These are phyloP conservation scores for Amanita polypyramis DNA, from an alignment of 768 basidiomycete species.

Conservation along the genomic window DNA sequence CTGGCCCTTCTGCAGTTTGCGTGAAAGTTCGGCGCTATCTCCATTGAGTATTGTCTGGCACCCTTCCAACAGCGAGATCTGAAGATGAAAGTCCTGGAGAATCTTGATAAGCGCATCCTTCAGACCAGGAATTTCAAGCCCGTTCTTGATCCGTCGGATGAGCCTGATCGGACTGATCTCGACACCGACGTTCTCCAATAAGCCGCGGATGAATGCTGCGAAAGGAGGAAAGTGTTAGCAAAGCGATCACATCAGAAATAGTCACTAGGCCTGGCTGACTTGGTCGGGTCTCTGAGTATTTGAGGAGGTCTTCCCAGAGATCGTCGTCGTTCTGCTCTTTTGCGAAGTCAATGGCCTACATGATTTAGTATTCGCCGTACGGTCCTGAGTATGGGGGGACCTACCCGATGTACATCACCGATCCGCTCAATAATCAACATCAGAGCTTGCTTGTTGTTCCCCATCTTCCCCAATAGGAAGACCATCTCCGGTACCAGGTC, in stretches of 20 bases:
- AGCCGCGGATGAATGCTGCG: conserved; percentile 84
- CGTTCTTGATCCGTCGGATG: conserved; percentile 91
- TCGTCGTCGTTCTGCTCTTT: conserved; percentile 96
- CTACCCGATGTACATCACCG: conserved; percentile 81
- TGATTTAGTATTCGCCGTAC: background rate
- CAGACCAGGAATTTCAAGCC: conserved; percentile 91
- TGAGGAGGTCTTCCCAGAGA: conserved; percentile 93
- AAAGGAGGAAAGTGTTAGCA: background rate
- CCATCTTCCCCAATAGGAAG: conserved; percentile 94
- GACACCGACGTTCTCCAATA: conserved; percentile 92
- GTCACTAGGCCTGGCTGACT: conserved; percentile 30
- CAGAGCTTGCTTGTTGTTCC: conserved; percentile 91
- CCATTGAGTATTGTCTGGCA: conserved; percentile 81
- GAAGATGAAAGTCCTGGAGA: conserved; percentile 90
- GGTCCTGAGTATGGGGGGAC: conserved; percentile 13
- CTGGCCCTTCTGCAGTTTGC: conserved; percentile 63
- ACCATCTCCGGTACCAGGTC: conserved; percentile 96
- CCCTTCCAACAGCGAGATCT: conserved; percentile 87
- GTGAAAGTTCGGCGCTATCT: conserved; percentile 68
- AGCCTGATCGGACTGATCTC: conserved; percentile 93
- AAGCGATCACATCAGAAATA: background rate
- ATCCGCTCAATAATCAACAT: conserved; percentile 92
- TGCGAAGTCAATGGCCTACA: conserved; percentile 92
- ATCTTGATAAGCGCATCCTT: conserved; percentile 96
- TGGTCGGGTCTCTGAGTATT: conserved; percentile 90